phyloP scores from a whole-genome alignment of 371 early-diverging fungal species.

The Mortierella sp. region DNA sequence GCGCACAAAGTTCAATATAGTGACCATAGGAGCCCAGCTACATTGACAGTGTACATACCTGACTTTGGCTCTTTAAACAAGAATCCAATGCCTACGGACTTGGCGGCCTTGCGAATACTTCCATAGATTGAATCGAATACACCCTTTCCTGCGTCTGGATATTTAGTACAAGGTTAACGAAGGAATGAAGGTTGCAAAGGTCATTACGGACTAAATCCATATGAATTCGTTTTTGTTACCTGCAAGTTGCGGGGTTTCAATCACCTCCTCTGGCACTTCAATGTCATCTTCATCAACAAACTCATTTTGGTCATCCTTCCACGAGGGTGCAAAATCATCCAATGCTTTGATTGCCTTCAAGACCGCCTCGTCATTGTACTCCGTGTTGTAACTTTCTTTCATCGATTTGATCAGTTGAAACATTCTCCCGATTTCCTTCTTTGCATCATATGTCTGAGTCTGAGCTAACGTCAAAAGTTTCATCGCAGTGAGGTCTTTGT shows the following conservation, averaged over 20 bases:
- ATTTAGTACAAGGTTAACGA: background rate
- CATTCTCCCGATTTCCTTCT: constrained; percentile 36
- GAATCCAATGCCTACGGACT: constrained; percentile 23
- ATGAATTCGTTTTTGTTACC: background rate
- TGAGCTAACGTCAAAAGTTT: background rate
- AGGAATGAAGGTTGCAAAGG: background rate
- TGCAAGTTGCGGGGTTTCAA: background rate
- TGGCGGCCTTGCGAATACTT: constrained; percentile 11
- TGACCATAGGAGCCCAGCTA: too few relatives aligned
- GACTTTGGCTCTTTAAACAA: constrained; percentile 23
- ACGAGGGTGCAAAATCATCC: constrained; percentile 27
- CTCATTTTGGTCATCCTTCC: constrained; percentile 29
- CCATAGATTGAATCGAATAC: background rate
- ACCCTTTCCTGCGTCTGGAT: background rate
- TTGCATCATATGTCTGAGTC: constrained; percentile 15
- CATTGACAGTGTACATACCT: background rate
- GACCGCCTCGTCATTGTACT: constrained; percentile 46
- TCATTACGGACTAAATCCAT: background rate
- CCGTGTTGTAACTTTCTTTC: constrained; percentile 40
- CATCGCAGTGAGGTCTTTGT: constrained; percentile 12
- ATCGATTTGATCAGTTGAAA: constrained; percentile 30
- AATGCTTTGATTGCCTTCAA: constrained; percentile 26
- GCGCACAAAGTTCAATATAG: background rate
- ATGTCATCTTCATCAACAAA: constrained; percentile 23
- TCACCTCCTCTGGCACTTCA: constrained; percentile 21